Percentiles rank a stretch among this genome's conserved stretches.
Conservation (phyloP, 768 basidiomycete genomes). For the Trametes elegans region DNA sequence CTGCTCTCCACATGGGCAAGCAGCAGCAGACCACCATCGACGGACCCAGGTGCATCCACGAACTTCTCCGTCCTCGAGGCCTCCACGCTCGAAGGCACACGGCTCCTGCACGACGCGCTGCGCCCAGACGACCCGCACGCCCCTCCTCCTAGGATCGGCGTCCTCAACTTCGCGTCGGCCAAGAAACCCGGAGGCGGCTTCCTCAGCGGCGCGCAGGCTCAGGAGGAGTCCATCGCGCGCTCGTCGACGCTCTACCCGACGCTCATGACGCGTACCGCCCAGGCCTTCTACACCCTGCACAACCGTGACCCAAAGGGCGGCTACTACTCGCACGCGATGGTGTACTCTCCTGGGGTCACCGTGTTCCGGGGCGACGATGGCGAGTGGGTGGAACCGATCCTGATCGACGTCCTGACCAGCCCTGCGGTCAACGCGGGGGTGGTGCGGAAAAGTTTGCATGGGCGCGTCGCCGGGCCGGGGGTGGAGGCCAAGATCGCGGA, state of each 20-base stretch:
- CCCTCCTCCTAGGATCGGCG: conserved; percentile 42
- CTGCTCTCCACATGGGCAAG: conserved; percentile 46
- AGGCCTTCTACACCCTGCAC: conserved; percentile 65
- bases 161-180: conserved; percentile 78
- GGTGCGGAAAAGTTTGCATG: conserved; percentile 32
- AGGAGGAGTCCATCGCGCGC: conserved; percentile 80
- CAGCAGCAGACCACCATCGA: neutral
- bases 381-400: conserved; percentile 51
- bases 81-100: conserved; percentile 62
- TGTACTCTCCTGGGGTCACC: conserved; percentile 64
- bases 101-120: conserved; percentile 32
- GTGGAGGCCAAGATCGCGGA: conserved; percentile 43
- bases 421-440: conserved; percentile 73
- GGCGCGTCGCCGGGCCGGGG: conserved; percentile 10
- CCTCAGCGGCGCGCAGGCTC: conserved; percentile 66
- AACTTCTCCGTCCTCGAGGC: conserved; percentile 55
- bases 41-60: conserved; percentile 19
- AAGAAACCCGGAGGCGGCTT: conserved; percentile 78
- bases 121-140: conserved; percentile 13
- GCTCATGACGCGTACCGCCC: conserved; percentile 52
- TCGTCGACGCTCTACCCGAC: conserved; percentile 68
- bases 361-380: conserved; percentile 66
- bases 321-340: conserved; percentile 77
- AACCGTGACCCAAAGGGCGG: conserved; percentile 43
- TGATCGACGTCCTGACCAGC: conserved; percentile 66